Percentiles rank a stretch among this genome's conserved stretches.
phyloP scores from a whole-genome alignment of 192 early-diverging fungal genomes.

The Rhizophagus sp. region DNA sequence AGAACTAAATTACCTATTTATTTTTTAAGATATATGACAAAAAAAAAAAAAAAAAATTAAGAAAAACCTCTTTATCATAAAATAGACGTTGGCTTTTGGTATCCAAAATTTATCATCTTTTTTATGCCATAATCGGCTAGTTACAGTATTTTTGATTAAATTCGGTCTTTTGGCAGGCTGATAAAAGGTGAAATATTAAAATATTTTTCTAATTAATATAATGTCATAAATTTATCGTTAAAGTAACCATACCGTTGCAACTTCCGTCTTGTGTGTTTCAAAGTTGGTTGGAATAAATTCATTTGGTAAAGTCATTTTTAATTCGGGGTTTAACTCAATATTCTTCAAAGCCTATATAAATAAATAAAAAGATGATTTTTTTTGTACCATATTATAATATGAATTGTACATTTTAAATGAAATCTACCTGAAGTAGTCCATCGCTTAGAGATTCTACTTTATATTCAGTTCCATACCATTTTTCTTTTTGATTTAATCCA shows the following conservation, averaged over 20 bases:
- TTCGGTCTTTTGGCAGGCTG: slow-evolving; percentile 41
- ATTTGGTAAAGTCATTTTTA: slow-evolving; percentile 54
- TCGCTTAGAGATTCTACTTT: slow-evolving; percentile 53
- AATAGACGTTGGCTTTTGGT: slow-evolving; percentile 76
- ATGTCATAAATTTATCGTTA: neutral
- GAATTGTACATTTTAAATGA: too few relatives aligned
- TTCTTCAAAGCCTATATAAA: slow-evolving; percentile 32
- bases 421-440: slow-evolving; percentile 42
- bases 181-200: neutral
- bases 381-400: too few relatives aligned
- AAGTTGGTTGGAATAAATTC: slow-evolving; percentile 84
- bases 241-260: slow-evolving; percentile 15
- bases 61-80: slow-evolving; percentile 44
- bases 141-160: slow-evolving; percentile 59
- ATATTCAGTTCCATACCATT: slow-evolving; percentile 84
- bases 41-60: neutral
- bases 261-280: slow-evolving; percentile 49
- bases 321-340: slow-evolving; percentile 30
- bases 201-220: neutral
- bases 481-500: slow-evolving; percentile 50
- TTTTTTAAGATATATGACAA: neutral
- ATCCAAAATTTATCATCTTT: slow-evolving; percentile 91
- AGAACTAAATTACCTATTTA: neutral
- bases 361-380: neutral
- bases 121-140: slow-evolving; percentile 85